Evolutionary conservation across 2,329 filamentous ascomycete species (phyloP).

Genomic region (Colletotrichum sp.): DNA sequence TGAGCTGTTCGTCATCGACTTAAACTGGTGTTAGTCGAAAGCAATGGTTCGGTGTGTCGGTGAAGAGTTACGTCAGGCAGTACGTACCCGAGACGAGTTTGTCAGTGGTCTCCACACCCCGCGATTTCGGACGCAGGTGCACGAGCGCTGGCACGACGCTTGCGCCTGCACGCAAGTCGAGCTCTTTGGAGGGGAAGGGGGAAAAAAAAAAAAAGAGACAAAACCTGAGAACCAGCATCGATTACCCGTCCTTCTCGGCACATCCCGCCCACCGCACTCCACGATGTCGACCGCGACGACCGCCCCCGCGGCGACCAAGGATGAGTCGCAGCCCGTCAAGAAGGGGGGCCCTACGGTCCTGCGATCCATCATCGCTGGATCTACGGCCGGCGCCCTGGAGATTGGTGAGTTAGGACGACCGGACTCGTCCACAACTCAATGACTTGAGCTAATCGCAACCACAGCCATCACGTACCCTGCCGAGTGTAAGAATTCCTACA

Average conservation of each 20-base stretch:
- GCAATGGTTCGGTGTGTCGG: not conserved
- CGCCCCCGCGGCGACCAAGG: slow-evolving; percentile 25
- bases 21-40: not conserved
- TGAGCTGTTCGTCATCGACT: not conserved
- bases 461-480: slow-evolving; percentile 88
- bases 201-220: not conserved
- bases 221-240: not conserved
- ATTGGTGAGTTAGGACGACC: slow-evolving; percentile 66
- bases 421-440: not conserved
- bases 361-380: slow-evolving; percentile 90
- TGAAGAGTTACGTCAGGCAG: slow-evolving; percentile 9
- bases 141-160: not conserved
- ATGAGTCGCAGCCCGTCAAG: slow-evolving; percentile 36
- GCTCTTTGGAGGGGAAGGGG: not conserved
- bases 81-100: not conserved
- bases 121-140: slow-evolving; percentile 18
- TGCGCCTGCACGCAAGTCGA: slow-evolving; percentile 2
- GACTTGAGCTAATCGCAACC: slow-evolving; percentile 27
- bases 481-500: slow-evolving; percentile 69
- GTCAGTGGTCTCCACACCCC: slow-evolving; percentile 13
- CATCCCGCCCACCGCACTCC: not conserved
- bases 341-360: slow-evolving; percentile 73
- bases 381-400: slow-evolving; percentile 92
- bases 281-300: slow-evolving; percentile 20
- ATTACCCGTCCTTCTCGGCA: not conserved